Evolutionary conservation across 192 early-diverging fungal species (phyloP).

Genomic region (Coemansia sp.): DNA sequence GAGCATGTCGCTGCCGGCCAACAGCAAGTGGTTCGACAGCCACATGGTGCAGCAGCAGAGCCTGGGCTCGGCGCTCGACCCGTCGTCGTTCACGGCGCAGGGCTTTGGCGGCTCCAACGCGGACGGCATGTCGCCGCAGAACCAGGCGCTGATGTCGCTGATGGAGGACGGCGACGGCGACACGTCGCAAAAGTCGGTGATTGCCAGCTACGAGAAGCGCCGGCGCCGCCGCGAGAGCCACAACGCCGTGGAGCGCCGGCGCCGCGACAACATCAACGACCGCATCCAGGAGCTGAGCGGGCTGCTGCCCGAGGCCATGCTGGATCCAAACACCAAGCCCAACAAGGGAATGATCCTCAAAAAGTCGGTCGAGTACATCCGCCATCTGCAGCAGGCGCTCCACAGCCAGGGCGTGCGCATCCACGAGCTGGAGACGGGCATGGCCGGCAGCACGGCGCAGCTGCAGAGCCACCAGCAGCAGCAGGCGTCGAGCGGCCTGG

Average conservation of each 20-base stretch:
- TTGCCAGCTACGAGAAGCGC: constrained; percentile 73
- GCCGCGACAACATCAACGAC: constrained; percentile 98
- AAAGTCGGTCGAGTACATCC: constrained; percentile 91
- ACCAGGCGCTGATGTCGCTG: constrained; percentile 48
- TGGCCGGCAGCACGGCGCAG: constrained; percentile 50
- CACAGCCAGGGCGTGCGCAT: constrained; percentile 61
- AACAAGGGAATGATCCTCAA: constrained; percentile 96
- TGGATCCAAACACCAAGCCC: constrained; percentile 79
- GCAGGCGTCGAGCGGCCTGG: constrained; percentile 39
- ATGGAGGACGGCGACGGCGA: constrained; percentile 41
- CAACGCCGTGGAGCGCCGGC: constrained; percentile 94
- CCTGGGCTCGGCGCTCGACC: constrained; percentile 54
- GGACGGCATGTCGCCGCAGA: constrained; percentile 44
- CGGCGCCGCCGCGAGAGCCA: constrained; percentile 92
- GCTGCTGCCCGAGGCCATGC: constrained; percentile 75
- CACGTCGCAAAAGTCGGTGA: constrained; percentile 25
- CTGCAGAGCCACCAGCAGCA: constrained; percentile 20
- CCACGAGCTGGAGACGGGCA: constrained; percentile 67
- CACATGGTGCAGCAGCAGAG: constrained; percentile 53
- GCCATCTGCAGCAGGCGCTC: constrained; percentile 67
- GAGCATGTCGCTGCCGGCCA: constrained; percentile 58
- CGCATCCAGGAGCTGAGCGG: constrained; percentile 89
- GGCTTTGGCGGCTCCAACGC: constrained; percentile 26
- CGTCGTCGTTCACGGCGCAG: constrained; percentile 41
- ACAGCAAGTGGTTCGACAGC: constrained; percentile 52